phyloP scores from a whole-genome alignment of 2,329 filamentous ascomycete species.

The Diplodia corticola region DNA sequence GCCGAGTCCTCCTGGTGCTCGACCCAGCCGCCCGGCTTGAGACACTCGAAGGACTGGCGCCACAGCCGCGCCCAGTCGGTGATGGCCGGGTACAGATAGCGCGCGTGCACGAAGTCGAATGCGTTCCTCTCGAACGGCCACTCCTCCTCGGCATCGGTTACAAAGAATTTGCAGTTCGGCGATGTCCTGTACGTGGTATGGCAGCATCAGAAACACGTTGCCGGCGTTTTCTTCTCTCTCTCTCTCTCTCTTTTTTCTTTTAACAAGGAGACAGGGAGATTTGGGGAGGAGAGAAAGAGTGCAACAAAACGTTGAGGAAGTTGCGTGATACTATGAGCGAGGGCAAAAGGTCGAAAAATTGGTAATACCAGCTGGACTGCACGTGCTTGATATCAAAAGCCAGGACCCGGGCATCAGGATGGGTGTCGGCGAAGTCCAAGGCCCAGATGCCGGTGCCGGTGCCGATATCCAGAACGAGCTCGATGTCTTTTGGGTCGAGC shows the following conservation, averaged over 20 bases:
- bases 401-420: slow-evolving; percentile 35
- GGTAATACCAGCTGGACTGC: slow-evolving; percentile 17
- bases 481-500: slow-evolving; percentile 22
- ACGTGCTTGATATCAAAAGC: slow-evolving; percentile 38
- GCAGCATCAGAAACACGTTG: neutral
- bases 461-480: slow-evolving; percentile 34
- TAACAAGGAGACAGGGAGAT: neutral
- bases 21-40: slow-evolving; percentile 55
- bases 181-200: slow-evolving; percentile 28
- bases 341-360: neutral
- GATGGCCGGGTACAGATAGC: slow-evolving; percentile 56
- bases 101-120: slow-evolving; percentile 60
- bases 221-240: too few relatives aligned
- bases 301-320: neutral
- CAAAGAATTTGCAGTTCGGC: slow-evolving; percentile 37
- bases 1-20: slow-evolving; percentile 49
- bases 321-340: neutral
- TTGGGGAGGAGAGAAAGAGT: too few relatives aligned
- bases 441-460: slow-evolving; percentile 40
- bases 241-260: too few relatives aligned
- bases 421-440: slow-evolving; percentile 38
- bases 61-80: slow-evolving; percentile 55
- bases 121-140: slow-evolving; percentile 52
- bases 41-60: slow-evolving; percentile 39
- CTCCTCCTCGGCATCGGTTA: slow-evolving; percentile 45